Conservation (phyloP, 768 basidiomycete species). For the Candolleomyces aberdarensis region DNA sequence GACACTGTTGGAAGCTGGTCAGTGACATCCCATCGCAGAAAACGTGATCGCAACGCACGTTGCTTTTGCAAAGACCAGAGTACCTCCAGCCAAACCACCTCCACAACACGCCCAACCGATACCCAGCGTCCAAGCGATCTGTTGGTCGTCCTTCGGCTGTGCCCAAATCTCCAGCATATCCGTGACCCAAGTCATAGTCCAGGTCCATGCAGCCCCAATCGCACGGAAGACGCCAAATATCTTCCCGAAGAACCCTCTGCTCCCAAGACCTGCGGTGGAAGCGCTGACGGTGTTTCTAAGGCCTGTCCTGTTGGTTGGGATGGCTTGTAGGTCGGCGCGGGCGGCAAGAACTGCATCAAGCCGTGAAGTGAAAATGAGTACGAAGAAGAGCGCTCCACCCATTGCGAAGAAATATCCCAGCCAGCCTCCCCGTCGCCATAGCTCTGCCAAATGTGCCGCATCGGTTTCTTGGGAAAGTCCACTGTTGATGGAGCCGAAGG, state of each 20-base stretch:
- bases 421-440: slow-evolving; percentile 90
- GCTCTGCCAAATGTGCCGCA: slow-evolving; percentile 68
- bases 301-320: slow-evolving; percentile 40
- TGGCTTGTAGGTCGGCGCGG: slow-evolving; percentile 64
- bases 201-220: slow-evolving; percentile 39
- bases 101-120: slow-evolving; percentile 94
- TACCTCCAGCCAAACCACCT: slow-evolving; percentile 85
- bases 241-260: slow-evolving; percentile 13
- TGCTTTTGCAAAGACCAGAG: slow-evolving; percentile 78
- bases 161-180: slow-evolving; percentile 73
- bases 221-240: slow-evolving; percentile 19
- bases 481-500: slow-evolving; percentile 80
- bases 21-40: background rate
- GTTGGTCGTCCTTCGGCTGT: slow-evolving; percentile 76
- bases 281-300: slow-evolving; percentile 10
- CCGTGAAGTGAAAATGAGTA: slow-evolving; percentile 66
- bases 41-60: slow-evolving; percentile 42
- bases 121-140: slow-evolving; percentile 86
- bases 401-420: slow-evolving; percentile 87
- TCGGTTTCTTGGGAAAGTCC: slow-evolving; percentile 74
- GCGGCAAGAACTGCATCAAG: slow-evolving; percentile 73
- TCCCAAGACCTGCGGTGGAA: slow-evolving; percentile 10
- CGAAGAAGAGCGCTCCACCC: slow-evolving; percentile 58
- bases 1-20: slow-evolving; percentile 44
- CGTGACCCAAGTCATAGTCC: slow-evolving; percentile 49